Evolutionary conservation across 257 asterid species (phyloP).

Genomic region (Rauvolfia tetraphylla): DNA sequence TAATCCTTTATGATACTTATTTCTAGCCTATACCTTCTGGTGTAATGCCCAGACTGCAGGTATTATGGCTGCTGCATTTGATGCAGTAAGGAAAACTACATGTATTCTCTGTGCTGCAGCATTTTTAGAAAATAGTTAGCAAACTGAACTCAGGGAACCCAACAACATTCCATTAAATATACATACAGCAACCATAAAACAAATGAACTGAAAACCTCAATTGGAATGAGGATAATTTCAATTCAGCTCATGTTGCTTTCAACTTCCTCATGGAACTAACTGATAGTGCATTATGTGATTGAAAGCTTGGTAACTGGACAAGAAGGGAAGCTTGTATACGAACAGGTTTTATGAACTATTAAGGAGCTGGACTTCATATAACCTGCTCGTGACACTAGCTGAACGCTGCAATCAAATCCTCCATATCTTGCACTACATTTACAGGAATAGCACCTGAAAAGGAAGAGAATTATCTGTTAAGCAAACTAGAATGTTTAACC

Average conservation of each 20-base stretch:
- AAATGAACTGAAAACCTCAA: background rate
- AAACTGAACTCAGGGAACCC: background rate
- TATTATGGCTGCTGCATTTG: conserved; percentile 79
- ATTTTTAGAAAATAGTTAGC: conserved; percentile 18
- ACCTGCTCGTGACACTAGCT: conserved; percentile 75
- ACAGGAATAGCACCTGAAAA: conserved; percentile 49
- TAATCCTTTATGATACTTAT: background rate
- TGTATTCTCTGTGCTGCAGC: conserved; percentile 70
- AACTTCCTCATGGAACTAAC: background rate
- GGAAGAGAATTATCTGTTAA: background rate
- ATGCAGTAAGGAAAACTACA: conserved; percentile 68
- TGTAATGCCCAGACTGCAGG: conserved; percentile 86
- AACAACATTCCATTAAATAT: background rate
- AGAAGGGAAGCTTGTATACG: background rate
- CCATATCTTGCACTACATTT: conserved; percentile 71
- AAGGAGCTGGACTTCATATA: conserved; percentile 13
- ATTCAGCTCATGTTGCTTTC: background rate
- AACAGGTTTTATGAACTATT: background rate
- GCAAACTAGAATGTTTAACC: background rate
- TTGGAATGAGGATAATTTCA: background rate
- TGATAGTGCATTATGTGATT: background rate
- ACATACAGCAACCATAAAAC: background rate
- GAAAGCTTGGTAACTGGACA: background rate
- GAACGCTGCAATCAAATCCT: conserved; percentile 82
- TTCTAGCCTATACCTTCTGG: conserved; percentile 46